A percentile compares a stretch with the other conserved stretches of the same genome.
Evolutionary conservation across 2,329 filamentous ascomycete genomes (phyloP).

Genomic region (Penicillium sp.): DNA sequence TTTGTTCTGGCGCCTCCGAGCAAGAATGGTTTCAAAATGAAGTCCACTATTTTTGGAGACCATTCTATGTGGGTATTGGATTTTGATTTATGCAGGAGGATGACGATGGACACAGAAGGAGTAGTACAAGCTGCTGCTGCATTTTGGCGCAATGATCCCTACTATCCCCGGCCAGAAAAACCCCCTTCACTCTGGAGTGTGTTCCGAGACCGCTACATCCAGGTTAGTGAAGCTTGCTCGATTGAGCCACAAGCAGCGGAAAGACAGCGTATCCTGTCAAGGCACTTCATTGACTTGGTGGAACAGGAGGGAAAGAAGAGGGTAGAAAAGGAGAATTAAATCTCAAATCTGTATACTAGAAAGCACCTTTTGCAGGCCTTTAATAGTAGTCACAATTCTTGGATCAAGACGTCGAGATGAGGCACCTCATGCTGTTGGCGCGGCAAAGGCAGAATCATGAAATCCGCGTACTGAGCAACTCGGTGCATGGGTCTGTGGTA

Average conservation of each 20-base stretch:
- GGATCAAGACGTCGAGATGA: too few relatives aligned
- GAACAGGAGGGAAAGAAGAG: not conserved
- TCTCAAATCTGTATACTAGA: not conserved
- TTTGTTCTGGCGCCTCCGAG: slow-evolving; percentile 48
- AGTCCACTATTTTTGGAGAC: slow-evolving; percentile 25
- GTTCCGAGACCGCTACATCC: slow-evolving; percentile 29
- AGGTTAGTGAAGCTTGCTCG: slow-evolving; percentile 5
- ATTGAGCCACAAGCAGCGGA: not conserved
- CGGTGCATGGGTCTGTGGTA: too few relatives aligned
- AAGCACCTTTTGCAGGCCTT: not conserved
- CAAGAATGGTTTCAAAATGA: not conserved
- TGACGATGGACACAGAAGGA: slow-evolving; percentile 40
- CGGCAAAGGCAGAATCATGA: too few relatives aligned
- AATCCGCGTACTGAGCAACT: too few relatives aligned
- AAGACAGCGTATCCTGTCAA: slow-evolving; percentile 2
- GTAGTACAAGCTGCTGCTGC: slow-evolving; percentile 43
- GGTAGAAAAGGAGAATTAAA: not conserved
- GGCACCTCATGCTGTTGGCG: too few relatives aligned
- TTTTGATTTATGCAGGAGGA: slow-evolving; percentile 44
- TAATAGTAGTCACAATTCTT: too few relatives aligned
- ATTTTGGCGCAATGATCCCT: slow-evolving; percentile 54
- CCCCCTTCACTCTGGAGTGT: slow-evolving; percentile 21
- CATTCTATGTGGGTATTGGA: slow-evolving; percentile 48
- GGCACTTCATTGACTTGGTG: slow-evolving; percentile 8
- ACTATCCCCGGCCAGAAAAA: slow-evolving; percentile 45